Evolutionary conservation across 305 asterid genomes (phyloP).

Genomic region (Solanum hybrid): DNA sequence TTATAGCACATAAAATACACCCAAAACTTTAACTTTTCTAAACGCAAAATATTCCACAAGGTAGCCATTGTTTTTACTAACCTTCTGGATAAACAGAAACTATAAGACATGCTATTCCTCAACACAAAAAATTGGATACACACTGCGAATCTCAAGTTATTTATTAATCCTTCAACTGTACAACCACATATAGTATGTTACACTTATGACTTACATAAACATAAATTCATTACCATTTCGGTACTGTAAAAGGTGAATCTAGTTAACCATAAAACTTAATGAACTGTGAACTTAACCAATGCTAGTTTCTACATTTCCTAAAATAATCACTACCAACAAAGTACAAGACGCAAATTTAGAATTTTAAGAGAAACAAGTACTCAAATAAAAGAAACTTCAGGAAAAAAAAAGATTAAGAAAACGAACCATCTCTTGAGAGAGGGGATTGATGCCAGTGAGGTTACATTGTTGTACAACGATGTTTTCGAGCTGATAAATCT

Average conservation of each 20-base stretch:
- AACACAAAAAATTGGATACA: not conserved
- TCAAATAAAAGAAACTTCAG: not conserved
- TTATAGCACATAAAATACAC: not conserved
- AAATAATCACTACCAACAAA: too few species aligned
- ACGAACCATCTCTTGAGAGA: not conserved
- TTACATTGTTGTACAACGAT: not conserved
- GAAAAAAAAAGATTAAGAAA: not conserved
- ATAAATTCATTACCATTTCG: not conserved
- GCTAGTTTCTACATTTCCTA: too few species aligned
- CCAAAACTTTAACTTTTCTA: not conserved
- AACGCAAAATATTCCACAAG: not conserved
- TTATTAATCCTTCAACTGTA: not conserved
- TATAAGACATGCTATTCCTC: not conserved
- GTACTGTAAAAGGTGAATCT: not conserved
- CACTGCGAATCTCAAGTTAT: not conserved
- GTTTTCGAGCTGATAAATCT: too few species aligned
- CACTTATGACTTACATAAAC: not conserved
- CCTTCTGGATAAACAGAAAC: not conserved
- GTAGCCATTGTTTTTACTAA: not conserved
- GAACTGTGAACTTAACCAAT: not conserved
- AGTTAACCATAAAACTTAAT: too few species aligned
- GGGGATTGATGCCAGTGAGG: not conserved
- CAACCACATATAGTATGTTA: not conserved
- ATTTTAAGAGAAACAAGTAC: not conserved
- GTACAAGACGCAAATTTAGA: not conserved